Percentiles rank a stretch among this genome's conserved stretches.
Evolutionary conservation across 1,139 yeast genomes (phyloP).

Genomic region (Magnusiomyces paraingens): DNA sequence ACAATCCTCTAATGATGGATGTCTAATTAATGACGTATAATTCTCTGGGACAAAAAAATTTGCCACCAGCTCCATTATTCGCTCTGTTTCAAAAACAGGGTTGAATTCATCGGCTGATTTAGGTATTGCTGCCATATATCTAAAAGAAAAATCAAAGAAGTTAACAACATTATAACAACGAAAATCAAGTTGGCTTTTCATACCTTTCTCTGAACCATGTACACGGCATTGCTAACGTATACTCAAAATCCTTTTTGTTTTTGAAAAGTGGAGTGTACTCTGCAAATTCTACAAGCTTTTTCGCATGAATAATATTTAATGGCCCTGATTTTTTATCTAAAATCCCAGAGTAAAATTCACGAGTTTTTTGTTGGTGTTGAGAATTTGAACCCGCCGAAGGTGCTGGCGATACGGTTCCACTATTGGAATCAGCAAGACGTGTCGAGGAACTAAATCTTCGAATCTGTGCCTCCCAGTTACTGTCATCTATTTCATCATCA

Average conservation of each 20-base stretch:
- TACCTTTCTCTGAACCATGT: conserved; percentile 10
- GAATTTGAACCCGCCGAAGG: too few relatives aligned
- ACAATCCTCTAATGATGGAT: conserved; percentile 37
- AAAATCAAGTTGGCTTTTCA: neutral
- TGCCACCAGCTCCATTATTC: conserved; percentile 46
- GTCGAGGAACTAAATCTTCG: conserved; percentile 2
- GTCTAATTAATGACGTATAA: conserved; percentile 38
- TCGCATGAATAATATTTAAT: conserved; percentile 10
- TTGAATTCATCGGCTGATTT: conserved; percentile 45
- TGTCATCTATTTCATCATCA: conserved; percentile 10
- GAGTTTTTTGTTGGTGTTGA: neutral
- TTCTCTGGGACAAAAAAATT: conserved; percentile 40
- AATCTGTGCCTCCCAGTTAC: conserved; percentile 12
- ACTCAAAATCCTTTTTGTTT: conserved; percentile 9
- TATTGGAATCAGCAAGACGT: neutral
- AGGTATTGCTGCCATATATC: conserved; percentile 12
- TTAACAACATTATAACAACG: neutral
- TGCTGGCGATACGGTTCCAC: neutral
- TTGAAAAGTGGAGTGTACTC: conserved; percentile 13
- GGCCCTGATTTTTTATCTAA: neutral
- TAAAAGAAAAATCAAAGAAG: neutral
- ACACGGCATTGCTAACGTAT: conserved; percentile 15
- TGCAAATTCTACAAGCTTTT: conserved; percentile 8
- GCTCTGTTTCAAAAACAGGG: conserved; percentile 68
- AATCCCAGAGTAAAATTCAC: conserved; percentile 6